Evolutionary conservation across 179 eudicot genomes (phyloP), one percentile per base, ranked within the genome.

Genomic region (Spinacia oleracea): DNA sequence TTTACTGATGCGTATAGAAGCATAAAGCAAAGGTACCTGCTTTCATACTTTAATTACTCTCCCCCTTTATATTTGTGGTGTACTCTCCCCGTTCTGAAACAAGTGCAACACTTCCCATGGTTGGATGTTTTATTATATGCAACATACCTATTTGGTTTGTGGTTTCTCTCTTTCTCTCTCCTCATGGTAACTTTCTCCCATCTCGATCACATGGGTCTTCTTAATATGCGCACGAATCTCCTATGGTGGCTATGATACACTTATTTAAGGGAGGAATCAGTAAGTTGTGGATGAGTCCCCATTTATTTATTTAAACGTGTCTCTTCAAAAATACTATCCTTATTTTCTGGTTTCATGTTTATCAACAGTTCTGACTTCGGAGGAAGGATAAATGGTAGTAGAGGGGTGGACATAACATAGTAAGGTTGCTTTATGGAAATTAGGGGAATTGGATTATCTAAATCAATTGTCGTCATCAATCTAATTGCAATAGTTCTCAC

Each of bases 1-100:
- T 96, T 96, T 83, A 82, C 81, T 66, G 99, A 96, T 91, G 98
- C 90, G 50, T 96, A 96, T 81, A 86, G 93, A 84, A 93, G 92
- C 89, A 96, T 96, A 81, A 96, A 96, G 78, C 99, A 91, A 77
- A 91, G 99, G 99, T 93, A 85, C 29, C 74, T 11, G 35, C 71
- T 46, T 42, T 60, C 42, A 48, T 63, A 38, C 25, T 15, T 48
- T 31, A 16, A 5, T 42, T 58, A 64, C 20, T 9, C 5, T 66
- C 58, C 48, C 58, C 32, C 31, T 38, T 5, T 15, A 7, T 20
- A 9, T 60, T 31, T 38, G 21, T 43, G 20, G 6, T 45, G 12
- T 10, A 45, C 10, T 45, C 8, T 4, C 48, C 8, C 48, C 48
- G 48, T 4, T 45, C 48, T 45, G 12, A 45, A 45, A 45, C 8